phyloP scores from a whole-genome alignment of 495 filamentous ascomycete genomes.

The Penicillium maclennaniae region DNA sequence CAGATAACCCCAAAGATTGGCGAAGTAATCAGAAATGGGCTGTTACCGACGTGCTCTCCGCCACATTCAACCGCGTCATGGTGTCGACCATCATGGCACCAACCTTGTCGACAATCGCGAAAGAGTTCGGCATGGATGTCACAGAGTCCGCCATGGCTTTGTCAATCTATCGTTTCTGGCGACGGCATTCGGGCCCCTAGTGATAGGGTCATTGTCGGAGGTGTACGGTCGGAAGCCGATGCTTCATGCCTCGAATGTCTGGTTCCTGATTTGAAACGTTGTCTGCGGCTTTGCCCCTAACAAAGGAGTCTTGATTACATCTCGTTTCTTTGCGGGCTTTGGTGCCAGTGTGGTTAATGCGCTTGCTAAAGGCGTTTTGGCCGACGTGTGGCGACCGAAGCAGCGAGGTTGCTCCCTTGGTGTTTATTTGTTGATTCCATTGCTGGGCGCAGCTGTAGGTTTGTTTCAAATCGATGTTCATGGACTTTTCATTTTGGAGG shows the following conservation, averaged over 20 bases:
- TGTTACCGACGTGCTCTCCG: constrained; percentile 40
- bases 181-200: constrained; percentile 59
- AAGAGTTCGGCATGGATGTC: constrained; percentile 54
- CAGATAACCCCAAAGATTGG: constrained; percentile 46
- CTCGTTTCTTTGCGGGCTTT: constrained; percentile 47
- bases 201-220: constrained; percentile 63
- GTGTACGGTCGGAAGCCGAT: constrained; percentile 63
- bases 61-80: constrained; percentile 58
- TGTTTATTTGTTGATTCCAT: constrained; percentile 53
- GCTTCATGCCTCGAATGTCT: constrained; percentile 52
- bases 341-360: constrained; percentile 40
- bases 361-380: constrained; percentile 44
- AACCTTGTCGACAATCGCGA: constrained; percentile 47
- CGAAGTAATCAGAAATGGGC: constrained; percentile 47
- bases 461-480: not conserved
- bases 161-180: constrained; percentile 68
- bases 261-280: constrained; percentile 54
- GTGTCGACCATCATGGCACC: constrained; percentile 70
- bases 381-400: constrained; percentile 37
- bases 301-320: constrained; percentile 40
- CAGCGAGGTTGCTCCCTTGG: constrained; percentile 53
- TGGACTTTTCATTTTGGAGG: no score
- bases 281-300: constrained; percentile 43
- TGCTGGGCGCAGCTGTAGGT: constrained; percentile 51
- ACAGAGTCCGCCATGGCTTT: constrained; percentile 56